phyloP scores from a whole-genome alignment of 139 green algal genomes.

The Chlorella sp. region DNA sequence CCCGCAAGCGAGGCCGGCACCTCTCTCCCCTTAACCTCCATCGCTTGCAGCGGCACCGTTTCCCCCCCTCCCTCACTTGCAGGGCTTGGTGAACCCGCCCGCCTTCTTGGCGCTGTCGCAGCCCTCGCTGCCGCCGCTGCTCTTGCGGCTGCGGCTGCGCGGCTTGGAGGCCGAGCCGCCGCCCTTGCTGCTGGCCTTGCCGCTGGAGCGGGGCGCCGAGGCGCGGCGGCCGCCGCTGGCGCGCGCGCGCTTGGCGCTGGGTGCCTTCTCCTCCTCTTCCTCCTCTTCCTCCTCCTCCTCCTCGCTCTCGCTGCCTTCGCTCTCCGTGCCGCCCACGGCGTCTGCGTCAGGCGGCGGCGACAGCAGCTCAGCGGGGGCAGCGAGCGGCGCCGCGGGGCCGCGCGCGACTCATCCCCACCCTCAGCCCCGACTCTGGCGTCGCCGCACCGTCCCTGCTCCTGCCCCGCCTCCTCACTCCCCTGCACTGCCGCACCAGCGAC shows the following conservation, averaged over 20 bases:
- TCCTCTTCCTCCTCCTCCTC: constrained; percentile 25
- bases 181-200: constrained; percentile 8
- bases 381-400: background rate
- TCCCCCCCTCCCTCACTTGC: constrained; percentile 9
- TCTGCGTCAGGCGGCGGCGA: background rate
- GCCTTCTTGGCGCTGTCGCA: constrained; percentile 15
- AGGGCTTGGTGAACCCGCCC: constrained; percentile 52
- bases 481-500: background rate
- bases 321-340: constrained; percentile 26
- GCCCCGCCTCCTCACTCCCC: background rate
- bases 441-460: background rate
- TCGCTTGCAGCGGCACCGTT: no score
- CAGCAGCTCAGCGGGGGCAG: no score
- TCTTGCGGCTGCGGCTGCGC: no score
- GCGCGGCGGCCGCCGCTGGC: background rate
- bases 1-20: no score
- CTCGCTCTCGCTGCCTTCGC: constrained; percentile 4
- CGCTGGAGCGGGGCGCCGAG: no score
- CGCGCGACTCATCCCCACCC: background rate
- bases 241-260: background rate
- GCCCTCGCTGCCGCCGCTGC: background rate
- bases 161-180: background rate
- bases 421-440: background rate
- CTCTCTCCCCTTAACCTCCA: no score
- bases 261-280: background rate